phyloP scores from a whole-genome alignment of 2,329 filamentous ascomycete genomes.

The Cercospora zeae-maydis region DNA sequence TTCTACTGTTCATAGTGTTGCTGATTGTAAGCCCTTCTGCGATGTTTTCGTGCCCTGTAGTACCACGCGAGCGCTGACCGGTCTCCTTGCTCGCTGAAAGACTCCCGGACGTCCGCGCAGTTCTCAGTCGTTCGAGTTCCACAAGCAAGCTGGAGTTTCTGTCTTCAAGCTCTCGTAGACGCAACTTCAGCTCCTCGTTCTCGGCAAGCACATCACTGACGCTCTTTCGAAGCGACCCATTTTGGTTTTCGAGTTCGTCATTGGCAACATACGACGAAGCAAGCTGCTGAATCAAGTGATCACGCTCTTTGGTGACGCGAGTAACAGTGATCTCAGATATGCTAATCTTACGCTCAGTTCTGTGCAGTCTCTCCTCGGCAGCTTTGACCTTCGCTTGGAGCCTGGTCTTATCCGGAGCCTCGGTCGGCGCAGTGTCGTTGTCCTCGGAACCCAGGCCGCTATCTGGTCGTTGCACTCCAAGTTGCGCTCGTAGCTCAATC shows the following conservation, averaged over 20 bases:
- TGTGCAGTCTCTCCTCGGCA: constrained; percentile 59
- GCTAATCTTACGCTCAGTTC: constrained; percentile 59
- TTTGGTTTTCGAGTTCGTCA: constrained; percentile 50
- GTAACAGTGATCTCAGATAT: constrained; percentile 63
- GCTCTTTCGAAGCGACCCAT: constrained; percentile 53
- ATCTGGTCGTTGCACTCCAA: constrained; percentile 45
- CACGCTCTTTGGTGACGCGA: constrained; percentile 60
- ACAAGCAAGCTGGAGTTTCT: constrained; percentile 42
- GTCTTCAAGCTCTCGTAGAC: constrained; percentile 40
- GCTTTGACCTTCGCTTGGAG: constrained; percentile 59
- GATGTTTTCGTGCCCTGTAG: constrained; percentile 5
- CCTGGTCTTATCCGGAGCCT: constrained; percentile 53
- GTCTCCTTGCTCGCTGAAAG: neutral
- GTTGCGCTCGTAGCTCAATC: constrained; percentile 49
- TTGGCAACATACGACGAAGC: constrained; percentile 57
- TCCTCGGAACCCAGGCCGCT: constrained; percentile 49
- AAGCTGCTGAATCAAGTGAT: constrained; percentile 61
- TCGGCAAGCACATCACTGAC: constrained; percentile 68
- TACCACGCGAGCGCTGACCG: neutral
- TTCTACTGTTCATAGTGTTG: neutral
- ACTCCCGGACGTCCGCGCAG: neutral
- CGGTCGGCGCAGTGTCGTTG: constrained; percentile 39
- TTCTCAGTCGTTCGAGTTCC: constrained; percentile 36
- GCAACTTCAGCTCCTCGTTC: constrained; percentile 62
- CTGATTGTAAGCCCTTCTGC: constrained; percentile 9